A percentile compares a stretch with the other conserved stretches of the same genome.
Conservation (phyloP, 2,329 filamentous ascomycete genomes). For the Penicillium concentricum region DNA sequence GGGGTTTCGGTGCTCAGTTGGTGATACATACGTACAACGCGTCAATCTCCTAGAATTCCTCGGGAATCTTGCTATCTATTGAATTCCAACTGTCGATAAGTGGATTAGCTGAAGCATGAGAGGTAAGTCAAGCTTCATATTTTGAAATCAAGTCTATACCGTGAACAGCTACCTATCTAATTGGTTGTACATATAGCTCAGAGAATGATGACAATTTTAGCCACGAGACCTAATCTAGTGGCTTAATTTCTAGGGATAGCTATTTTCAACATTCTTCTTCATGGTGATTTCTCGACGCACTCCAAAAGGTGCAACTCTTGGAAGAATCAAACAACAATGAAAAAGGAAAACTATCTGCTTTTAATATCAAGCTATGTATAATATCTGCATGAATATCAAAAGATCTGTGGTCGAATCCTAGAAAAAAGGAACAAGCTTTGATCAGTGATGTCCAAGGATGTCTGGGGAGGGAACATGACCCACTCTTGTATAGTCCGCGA, state of each 20-base stretch:
- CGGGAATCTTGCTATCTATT: not conserved
- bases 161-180: not conserved
- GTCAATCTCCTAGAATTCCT: not conserved
- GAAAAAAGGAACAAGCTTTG: not conserved
- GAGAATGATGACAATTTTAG: not conserved
- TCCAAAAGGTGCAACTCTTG: not conserved
- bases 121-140: not conserved
- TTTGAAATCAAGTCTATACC: not conserved
- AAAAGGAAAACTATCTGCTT: not conserved
- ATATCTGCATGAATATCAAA: too few relatives aligned
- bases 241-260: constrained; percentile 2
- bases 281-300: not conserved
- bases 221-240: constrained; percentile 1
- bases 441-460: not conserved
- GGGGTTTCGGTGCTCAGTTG: not conserved
- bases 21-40: not conserved
- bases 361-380: not conserved
- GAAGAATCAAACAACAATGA: not conserved
- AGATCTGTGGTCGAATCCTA: not conserved
- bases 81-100: not conserved
- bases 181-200: not conserved
- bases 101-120: not conserved
- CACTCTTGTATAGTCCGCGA: not conserved
- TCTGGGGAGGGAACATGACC: not conserved
- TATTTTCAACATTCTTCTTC: constrained; percentile 8